These are phyloP conservation scores for Cicer judaicum DNA, from an alignment of 306 rosid species.

Conservation along the genomic window DNA sequence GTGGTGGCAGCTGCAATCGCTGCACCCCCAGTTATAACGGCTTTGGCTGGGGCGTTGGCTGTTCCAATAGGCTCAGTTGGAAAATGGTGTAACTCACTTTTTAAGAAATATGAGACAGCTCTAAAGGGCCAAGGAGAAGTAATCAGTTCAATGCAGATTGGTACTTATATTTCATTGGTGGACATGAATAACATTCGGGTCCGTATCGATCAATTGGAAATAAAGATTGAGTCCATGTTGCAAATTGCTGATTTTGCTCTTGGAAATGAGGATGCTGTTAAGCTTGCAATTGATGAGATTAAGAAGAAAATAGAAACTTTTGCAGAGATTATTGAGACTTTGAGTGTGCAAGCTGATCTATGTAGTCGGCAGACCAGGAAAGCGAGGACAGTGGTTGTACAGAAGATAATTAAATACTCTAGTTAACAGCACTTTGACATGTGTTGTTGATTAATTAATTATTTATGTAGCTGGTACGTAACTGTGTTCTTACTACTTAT, in stretches of 20 bases:
- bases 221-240: constrained; percentile 58
- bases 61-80: constrained; percentile 87
- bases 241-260: constrained; percentile 69
- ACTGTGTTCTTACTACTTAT: constrained; percentile 18
- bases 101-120: constrained; percentile 60
- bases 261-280: constrained; percentile 69
- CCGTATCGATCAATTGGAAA: constrained; percentile 58
- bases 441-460: constrained; percentile 35
- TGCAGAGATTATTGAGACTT: constrained; percentile 57
- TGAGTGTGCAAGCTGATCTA: constrained; percentile 66
- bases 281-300: constrained; percentile 75
- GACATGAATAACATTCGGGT: constrained; percentile 69
- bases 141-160: constrained; percentile 64
- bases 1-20: constrained; percentile 90
- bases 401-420: constrained; percentile 59
- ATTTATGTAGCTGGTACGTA: constrained; percentile 33
- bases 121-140: constrained; percentile 62
- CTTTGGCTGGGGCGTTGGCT: constrained; percentile 74
- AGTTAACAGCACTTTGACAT: constrained; percentile 39
- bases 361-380: constrained; percentile 65
- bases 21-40: constrained; percentile 78
- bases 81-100: constrained; percentile 83
- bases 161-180: constrained; percentile 54
- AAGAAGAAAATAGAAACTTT: constrained; percentile 75
- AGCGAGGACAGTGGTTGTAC: constrained; percentile 76